These are phyloP conservation scores for Brachypodium distachyon DNA, from an alignment of 202 grass and related monocot genomes.

Conservation along the genomic window DNA sequence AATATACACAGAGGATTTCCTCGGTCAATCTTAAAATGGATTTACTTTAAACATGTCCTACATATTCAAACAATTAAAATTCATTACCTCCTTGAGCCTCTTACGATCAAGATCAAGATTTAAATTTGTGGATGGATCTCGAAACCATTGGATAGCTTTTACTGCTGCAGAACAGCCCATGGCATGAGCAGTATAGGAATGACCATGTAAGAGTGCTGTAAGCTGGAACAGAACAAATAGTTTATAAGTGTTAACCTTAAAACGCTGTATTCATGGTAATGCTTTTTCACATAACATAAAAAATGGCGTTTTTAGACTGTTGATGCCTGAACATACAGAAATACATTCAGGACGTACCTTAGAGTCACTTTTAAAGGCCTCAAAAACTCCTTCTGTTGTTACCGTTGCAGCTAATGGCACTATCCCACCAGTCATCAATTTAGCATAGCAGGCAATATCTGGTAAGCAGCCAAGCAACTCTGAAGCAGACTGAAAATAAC, in stretches of 20 bases:
- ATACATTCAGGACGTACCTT: conserved; percentile 43
- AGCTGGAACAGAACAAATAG: conserved; percentile 37
- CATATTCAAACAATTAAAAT: neutral
- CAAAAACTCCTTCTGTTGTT: conserved; percentile 71
- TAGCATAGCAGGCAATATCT: conserved; percentile 85
- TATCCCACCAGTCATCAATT: conserved; percentile 89
- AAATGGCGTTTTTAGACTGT: neutral
- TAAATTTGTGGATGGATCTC: conserved; percentile 54
- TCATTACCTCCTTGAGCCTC: conserved; percentile 64
- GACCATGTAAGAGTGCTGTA: conserved; percentile 81
- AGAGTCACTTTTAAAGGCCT: conserved; percentile 72
- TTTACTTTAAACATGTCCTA: neutral
- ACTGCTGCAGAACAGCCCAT: conserved; percentile 70
- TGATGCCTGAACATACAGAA: neutral
- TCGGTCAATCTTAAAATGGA: neutral
- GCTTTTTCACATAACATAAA: neutral
- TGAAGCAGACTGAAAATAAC: conserved; percentile 57
- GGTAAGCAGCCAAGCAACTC: conserved; percentile 76
- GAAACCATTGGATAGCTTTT: conserved; percentile 88
- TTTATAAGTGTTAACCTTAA: neutral
- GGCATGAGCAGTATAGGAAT: conserved; percentile 91
- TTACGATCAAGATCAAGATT: conserved; percentile 57
- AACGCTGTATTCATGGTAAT: neutral
- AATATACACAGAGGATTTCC: neutral
- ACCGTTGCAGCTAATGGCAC: conserved; percentile 76